Base-by-base conservation (phyloP, 352 stramenopile species). In the Phytopythium sindhum region DNA sequence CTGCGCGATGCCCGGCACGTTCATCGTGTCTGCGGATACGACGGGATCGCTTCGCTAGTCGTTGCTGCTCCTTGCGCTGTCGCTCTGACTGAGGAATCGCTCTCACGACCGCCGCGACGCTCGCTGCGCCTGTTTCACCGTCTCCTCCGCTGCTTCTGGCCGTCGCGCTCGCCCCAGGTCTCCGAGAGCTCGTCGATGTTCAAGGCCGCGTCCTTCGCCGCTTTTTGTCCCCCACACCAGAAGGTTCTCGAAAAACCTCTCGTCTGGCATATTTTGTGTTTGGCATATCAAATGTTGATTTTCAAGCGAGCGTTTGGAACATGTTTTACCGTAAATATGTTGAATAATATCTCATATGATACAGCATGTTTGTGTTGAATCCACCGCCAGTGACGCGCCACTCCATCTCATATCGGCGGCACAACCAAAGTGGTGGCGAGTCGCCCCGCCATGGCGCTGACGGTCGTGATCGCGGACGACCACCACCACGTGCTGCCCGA, bases 401-500 rank as follows among this genome's bases (percentile, higher is more conserved):
- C n/a, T n/a, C n/a, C n/a, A n/a, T n/a, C n/a, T n/a, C n/a, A n/a
- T n/a, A n/a, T n/a, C n/a, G n/a, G n/a, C n/a, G n/a, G n/a, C n/a
- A n/a, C n/a, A n/a, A n/a, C n/a, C n/a, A n/a, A n/a, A n/a, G n/a
- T n/a, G n/a, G n/a, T n/a, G n/a, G n/a, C n/a, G n/a, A n/a, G n/a
- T n/a, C n/a, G n/a, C n/a, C 21, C 24, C 7, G 10, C 12, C 19
- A 47, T 60, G 54, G 12, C 37, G 54, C 14, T 51, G n/a, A 14
- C 23, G 9, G 84, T 90, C 11, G 70, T 90, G 11, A 47, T 94
- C 42, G 84, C 86, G 17, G 84, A 93, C 60, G 86, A 95, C 66
- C 86, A 94, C 61, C 83, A 94, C 64, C 81, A 94, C 64, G 80
- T 88, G 24, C 74, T 94, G 23, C 72, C 74, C 1, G 84, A 81